Evolutionary conservation across 2,329 filamentous ascomycete genomes (phyloP), one percentile per base, ranked within the genome.

Genomic region (Fusarium floridanum): DNA sequence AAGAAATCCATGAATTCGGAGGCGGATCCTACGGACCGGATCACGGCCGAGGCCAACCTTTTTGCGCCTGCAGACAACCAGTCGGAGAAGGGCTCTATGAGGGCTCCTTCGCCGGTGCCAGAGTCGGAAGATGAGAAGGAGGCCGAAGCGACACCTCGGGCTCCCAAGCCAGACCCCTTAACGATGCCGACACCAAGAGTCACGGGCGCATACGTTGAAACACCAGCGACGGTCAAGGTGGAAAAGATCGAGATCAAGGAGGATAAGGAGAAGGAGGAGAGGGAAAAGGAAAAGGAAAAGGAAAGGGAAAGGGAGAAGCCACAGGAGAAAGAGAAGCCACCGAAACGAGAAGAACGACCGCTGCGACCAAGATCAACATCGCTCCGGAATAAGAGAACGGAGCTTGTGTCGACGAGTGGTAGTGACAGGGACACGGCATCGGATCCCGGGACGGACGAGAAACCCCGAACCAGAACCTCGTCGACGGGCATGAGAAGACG

Each of bases 141-240:
- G 10, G 61, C 76, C 11, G 85, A 87, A 7, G 84, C 84, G 63
- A 91, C 89, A 1, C 89, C 89, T 6, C 84, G 83, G 53, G 81
- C 86, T 4, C 66, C 68, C 16, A 88, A 83, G 73, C 73, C 74
- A 45, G 87, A 90, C 67, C 85, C 85, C 12, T 68, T 87, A 37
- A 83, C 83, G 34, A 86, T 87, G 80, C 87, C 88, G 8, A 91
- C 89, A 4, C 89, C 89, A 3, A 85, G 82, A 61, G 84, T 90
- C 5, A 86, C 84, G 1, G 89, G 89, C 1, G 89, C 89, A 4
- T 91, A 87, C 68, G 84, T 91, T 11, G 88, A 90, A 65, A 90
- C 89, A 3, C 88, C 89, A 2, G 85, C 84, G 9, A 88, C 87
- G 6, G 78, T 83, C 48, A 86, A 83, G 73, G 79, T 82, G 10